Percentiles rank a stretch among this genome's conserved stretches.
phyloP scores from a whole-genome alignment of 306 rosid species.

The Cicer arietinum region DNA sequence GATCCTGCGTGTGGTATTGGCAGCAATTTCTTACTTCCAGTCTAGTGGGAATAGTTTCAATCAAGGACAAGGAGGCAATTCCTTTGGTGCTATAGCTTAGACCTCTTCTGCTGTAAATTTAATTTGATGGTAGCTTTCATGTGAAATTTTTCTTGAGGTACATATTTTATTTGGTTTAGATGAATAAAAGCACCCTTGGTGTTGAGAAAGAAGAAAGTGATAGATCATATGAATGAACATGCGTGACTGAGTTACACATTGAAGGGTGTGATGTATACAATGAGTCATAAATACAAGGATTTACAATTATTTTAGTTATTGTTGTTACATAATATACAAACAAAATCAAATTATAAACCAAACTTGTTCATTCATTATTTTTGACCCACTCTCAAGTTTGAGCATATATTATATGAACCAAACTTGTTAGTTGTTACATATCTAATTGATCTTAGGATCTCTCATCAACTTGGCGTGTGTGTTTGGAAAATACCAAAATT shows the following conservation, averaged over 20 bases:
- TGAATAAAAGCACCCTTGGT: constrained; percentile 9
- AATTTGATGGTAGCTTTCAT: constrained; percentile 21
- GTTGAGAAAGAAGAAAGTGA: not conserved
- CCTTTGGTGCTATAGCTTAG: constrained; percentile 60
- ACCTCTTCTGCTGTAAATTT: constrained; percentile 15
- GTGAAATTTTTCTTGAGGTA: constrained; percentile 30
- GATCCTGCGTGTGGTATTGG: constrained; percentile 67
- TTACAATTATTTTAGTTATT: not conserved
- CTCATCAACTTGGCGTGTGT: not conserved
- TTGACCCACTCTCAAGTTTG: not conserved
- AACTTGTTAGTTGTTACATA: not conserved
- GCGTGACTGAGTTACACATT: not conserved
- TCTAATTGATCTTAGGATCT: not conserved
- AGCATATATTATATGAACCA: not conserved
- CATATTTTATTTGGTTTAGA: constrained; percentile 20
- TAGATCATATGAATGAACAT: not conserved
- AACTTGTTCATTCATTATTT: not conserved
- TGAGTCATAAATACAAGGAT: constrained; percentile 1
- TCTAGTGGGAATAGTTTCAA: constrained; percentile 61
- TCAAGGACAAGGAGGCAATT: constrained; percentile 59
- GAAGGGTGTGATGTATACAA: not conserved
- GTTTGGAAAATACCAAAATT: too few species aligned
- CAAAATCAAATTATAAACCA: not conserved
- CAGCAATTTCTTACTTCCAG: constrained; percentile 67
- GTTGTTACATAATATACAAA: not conserved